Evolutionary conservation across 2,329 filamentous ascomycete genomes (phyloP).

Genomic region (Botryotinia convoluta): DNA sequence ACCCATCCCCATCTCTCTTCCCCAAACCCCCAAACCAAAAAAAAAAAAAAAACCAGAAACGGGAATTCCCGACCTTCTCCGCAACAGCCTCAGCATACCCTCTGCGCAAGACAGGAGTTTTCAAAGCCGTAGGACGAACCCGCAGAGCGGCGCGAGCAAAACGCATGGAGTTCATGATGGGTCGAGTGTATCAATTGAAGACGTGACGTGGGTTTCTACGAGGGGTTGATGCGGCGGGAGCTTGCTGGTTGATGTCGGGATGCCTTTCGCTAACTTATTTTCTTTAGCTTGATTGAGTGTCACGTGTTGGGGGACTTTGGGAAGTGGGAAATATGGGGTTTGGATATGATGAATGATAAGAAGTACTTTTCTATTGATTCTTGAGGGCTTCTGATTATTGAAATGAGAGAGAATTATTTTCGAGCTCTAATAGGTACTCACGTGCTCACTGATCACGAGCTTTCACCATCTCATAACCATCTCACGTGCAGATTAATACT

Average conservation of each 20-base stretch:
- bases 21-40: not conserved
- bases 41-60: not conserved
- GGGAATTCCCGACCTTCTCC: conserved; percentile 63
- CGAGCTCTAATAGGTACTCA: not conserved
- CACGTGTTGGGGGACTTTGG: not conserved
- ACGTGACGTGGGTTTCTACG: conserved; percentile 17
- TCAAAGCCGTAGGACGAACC: conserved; percentile 74
- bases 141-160: conserved; percentile 86
- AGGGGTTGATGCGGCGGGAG: conserved; percentile 31
- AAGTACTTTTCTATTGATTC: not conserved
- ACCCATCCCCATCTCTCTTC: not conserved
- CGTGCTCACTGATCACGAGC: not conserved
- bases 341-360: too few species aligned
- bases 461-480: not conserved
- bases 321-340: too few species aligned
- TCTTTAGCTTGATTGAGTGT: conserved; percentile 13
- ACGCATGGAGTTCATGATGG: conserved; percentile 90
- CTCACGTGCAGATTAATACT: not conserved
- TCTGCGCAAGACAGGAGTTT: conserved; percentile 76
- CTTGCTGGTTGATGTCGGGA: conserved; percentile 23
- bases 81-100: conserved; percentile 85
- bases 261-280: conserved; percentile 18
- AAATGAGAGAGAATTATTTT: not conserved
- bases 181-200: conserved; percentile 43
- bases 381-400: rapidly evolving